Evolutionary conservation across 208 protist species (phyloP).

Genomic region (Angomonas ambiguus): DNA sequence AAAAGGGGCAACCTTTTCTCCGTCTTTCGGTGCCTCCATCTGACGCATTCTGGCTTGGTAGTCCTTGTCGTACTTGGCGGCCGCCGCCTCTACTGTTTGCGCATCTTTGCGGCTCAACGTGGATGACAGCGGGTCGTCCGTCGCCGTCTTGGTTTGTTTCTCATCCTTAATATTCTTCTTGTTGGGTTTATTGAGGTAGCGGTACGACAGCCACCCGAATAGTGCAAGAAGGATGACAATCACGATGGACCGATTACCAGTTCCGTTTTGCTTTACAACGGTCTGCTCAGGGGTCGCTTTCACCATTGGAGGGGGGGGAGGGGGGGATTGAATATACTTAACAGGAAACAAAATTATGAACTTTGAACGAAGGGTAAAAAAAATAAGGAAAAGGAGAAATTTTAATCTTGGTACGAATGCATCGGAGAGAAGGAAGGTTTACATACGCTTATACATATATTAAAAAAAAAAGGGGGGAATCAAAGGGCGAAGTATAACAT

Average conservation of each 20-base stretch:
- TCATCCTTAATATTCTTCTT: background rate
- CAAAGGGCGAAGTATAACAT: no score
- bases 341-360: no score
- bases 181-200: background rate
- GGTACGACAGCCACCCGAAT: conserved; percentile 16
- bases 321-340: no score
- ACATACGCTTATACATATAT: no score
- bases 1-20: conserved; percentile 21
- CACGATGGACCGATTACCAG: conserved; percentile 1
- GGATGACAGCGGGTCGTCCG: conserved; percentile 8
- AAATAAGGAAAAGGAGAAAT: background rate
- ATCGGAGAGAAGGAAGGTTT: no score
- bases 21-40: conserved; percentile 19
- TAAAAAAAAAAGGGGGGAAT: no score
- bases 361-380: background rate
- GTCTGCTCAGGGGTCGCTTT: background rate
- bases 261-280: background rate
- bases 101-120: conserved; percentile 13
- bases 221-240: conserved; percentile 17
- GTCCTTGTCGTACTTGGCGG: conserved; percentile 19
- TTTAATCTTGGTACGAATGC: no score
- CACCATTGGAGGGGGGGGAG: no score
- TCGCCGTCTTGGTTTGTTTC: background rate
- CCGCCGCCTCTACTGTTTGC: conserved; percentile 14
- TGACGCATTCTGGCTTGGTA: conserved; percentile 20